These are phyloP conservation scores for Coniferiporia weirii DNA, from an alignment of 1,284 basidiomycete genomes.

Conservation along the genomic window DNA sequence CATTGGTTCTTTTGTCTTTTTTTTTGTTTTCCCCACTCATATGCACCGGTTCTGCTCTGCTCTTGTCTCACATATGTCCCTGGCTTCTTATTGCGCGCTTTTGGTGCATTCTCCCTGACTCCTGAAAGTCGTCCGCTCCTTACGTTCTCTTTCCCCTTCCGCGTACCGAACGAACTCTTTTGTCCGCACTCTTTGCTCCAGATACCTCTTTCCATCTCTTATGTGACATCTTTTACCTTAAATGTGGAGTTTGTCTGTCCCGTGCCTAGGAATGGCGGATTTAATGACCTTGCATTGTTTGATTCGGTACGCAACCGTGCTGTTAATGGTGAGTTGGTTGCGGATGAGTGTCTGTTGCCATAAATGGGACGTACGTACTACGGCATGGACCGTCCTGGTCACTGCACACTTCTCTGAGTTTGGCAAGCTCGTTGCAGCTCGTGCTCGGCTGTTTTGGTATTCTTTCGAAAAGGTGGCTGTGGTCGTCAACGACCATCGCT, in stretches of 20 bases:
- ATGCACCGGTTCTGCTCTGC: constrained; percentile 11
- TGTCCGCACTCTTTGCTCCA: constrained; percentile 7
- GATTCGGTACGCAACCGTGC: background rate
- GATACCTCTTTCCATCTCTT: constrained; percentile 17
- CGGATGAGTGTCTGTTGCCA: too few relatives aligned
- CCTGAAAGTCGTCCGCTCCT: constrained; percentile 18
- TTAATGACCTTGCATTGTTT: constrained; percentile 5
- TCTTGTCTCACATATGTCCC: background rate
- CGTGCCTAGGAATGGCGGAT: constrained; percentile 11
- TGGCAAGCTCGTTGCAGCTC: too few relatives aligned
- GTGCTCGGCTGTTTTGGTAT: too few relatives aligned
- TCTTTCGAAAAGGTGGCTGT: too few relatives aligned
- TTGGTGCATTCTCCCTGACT: constrained; percentile 12
- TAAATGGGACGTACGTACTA: too few relatives aligned
- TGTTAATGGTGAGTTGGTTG: too few relatives aligned
- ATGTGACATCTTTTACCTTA: constrained; percentile 15
- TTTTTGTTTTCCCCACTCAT: constrained; percentile 9
- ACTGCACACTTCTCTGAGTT: too few relatives aligned
- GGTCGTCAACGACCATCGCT: too few relatives aligned
- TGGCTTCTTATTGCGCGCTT: constrained; percentile 7
- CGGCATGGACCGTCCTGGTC: too few relatives aligned
- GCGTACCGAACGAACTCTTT: constrained; percentile 15
- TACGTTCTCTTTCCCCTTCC: background rate
- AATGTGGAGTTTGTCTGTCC: constrained; percentile 15
- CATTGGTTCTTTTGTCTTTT: background rate